phyloP scores from a whole-genome alignment of 2,329 filamentous ascomycete genomes.

The Fusarium decemcellulare region DNA sequence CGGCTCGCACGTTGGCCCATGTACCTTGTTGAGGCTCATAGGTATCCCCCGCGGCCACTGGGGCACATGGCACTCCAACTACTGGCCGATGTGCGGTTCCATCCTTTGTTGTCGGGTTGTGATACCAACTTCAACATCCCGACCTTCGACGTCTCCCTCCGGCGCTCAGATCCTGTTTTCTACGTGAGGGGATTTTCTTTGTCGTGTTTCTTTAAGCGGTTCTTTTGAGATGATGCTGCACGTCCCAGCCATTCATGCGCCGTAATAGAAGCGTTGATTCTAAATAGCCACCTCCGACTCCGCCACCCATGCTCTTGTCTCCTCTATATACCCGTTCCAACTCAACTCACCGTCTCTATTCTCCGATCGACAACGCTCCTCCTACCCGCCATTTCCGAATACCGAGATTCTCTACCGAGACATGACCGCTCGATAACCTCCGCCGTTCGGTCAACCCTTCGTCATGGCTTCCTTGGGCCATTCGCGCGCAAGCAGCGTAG shows the following conservation, averaged over 20 bases:
- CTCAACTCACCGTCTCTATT: slow-evolving; percentile 10
- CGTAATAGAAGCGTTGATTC: slow-evolving; percentile 32
- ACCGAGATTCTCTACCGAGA: slow-evolving; percentile 20
- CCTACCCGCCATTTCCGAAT: slow-evolving; percentile 7
- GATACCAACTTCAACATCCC: slow-evolving; percentile 33
- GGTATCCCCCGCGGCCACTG: slow-evolving; percentile 41
- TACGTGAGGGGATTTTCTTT: slow-evolving; percentile 22
- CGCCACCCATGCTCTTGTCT: slow-evolving; percentile 33
- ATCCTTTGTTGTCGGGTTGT: slow-evolving; percentile 31
- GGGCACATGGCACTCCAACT: slow-evolving; percentile 30
- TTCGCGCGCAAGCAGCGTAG: slow-evolving; percentile 44
- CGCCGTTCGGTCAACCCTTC: not conserved
- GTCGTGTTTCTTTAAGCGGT: slow-evolving; percentile 21
- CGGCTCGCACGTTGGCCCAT: not conserved
- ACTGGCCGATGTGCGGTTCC: slow-evolving; percentile 36
- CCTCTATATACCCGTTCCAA: slow-evolving; percentile 24
- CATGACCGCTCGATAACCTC: slow-evolving; percentile 24
- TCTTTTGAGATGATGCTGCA: slow-evolving; percentile 36
- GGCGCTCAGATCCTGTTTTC: slow-evolving; percentile 25
- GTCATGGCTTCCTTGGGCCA: slow-evolving; percentile 47
- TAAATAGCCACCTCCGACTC: slow-evolving; percentile 30
- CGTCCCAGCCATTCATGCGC: slow-evolving; percentile 18
- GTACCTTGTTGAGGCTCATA: slow-evolving; percentile 18
- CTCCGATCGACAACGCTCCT: slow-evolving; percentile 1
- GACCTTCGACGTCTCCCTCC: slow-evolving; percentile 7